Evolutionary conservation across 345 rosid species (phyloP).

Genomic region (Reutealis trisperma): DNA sequence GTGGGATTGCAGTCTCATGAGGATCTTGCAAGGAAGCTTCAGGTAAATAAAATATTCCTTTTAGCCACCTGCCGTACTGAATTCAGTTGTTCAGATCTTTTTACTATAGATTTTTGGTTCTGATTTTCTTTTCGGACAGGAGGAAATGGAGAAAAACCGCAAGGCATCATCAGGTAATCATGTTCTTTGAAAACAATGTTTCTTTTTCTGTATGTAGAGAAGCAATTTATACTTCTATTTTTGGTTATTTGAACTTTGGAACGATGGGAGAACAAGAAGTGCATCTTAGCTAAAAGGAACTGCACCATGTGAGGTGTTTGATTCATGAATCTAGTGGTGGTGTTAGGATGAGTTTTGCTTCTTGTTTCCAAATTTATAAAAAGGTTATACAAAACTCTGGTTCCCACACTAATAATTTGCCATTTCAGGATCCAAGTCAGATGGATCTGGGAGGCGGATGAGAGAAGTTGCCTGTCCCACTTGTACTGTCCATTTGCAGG

Average conservation of each 20-base stretch:
- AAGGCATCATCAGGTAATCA: conserved; percentile 63
- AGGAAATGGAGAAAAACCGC: conserved; percentile 95
- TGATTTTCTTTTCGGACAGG: conserved; percentile 51
- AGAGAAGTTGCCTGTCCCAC: conserved; percentile 98
- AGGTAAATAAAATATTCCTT: conserved; percentile 42
- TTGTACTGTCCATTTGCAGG: conserved; percentile 98
- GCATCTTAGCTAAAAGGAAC: neutral
- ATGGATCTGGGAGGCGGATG: conserved; percentile 81
- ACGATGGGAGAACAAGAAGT: neutral
- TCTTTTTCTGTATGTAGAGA: neutral
- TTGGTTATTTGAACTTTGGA: neutral
- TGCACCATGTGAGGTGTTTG: neutral
- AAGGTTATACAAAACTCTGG: neutral
- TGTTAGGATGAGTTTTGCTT: neutral
- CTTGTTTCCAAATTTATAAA: neutral
- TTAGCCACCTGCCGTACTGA: neutral
- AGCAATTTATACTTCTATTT: neutral
- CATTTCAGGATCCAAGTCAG: conserved; percentile 58
- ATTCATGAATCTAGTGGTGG: neutral
- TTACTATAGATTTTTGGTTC: neutral
- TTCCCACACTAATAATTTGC: conserved; percentile 7
- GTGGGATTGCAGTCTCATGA: conserved; percentile 75
- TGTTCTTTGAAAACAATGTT: neutral
- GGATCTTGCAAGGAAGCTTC: conserved; percentile 96
- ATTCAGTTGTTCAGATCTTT: neutral